These are phyloP conservation scores for Xylaria venustula DNA, from an alignment of 495 filamentous ascomycete genomes.

Conservation along the genomic window DNA sequence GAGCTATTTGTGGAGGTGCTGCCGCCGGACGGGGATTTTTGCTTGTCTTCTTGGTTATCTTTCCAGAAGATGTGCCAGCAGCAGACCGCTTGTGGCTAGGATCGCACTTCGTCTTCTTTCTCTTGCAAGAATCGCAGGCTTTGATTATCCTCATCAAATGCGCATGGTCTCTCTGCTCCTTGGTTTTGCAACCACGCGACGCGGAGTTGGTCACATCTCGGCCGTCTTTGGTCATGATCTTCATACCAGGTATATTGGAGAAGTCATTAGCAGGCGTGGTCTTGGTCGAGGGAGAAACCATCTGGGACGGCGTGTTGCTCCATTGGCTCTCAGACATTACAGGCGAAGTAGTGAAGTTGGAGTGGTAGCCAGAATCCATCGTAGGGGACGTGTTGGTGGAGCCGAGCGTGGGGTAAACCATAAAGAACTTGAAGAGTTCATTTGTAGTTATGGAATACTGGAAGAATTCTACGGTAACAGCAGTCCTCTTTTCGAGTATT, in stretches of 20 bases:
- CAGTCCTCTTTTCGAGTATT: slow-evolving; percentile 52
- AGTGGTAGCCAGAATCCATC: slow-evolving; percentile 43
- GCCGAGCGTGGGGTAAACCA: slow-evolving; percentile 40
- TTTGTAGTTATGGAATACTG: slow-evolving; percentile 42
- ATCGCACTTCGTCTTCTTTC: slow-evolving; percentile 56
- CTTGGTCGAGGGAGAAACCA: slow-evolving; percentile 22
- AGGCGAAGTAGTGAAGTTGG: slow-evolving; percentile 46
- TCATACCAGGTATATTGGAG: slow-evolving; percentile 54
- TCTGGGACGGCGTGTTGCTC: slow-evolving; percentile 24
- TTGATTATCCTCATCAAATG: slow-evolving; percentile 59
- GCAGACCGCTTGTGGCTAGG: slow-evolving; percentile 47
- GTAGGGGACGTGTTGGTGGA: slow-evolving; percentile 38
- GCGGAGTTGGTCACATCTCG: slow-evolving; percentile 55
- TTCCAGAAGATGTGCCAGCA: slow-evolving; percentile 32
- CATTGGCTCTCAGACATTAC: slow-evolving; percentile 40
- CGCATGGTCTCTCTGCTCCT: slow-evolving; percentile 60
- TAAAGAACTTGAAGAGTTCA: slow-evolving; percentile 51
- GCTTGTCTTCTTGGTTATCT: slow-evolving; percentile 37
- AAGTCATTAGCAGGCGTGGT: slow-evolving; percentile 34
- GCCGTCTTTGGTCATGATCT: slow-evolving; percentile 58
- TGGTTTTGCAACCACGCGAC: slow-evolving; percentile 57
- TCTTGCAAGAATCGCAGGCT: slow-evolving; percentile 54
- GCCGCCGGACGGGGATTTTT: slow-evolving; percentile 29
- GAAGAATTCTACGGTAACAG: slow-evolving; percentile 55
- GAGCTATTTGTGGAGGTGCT: slow-evolving; percentile 21